Conservation (phyloP, 1,284 basidiomycete species). For the Tremellales sp. region DNA sequence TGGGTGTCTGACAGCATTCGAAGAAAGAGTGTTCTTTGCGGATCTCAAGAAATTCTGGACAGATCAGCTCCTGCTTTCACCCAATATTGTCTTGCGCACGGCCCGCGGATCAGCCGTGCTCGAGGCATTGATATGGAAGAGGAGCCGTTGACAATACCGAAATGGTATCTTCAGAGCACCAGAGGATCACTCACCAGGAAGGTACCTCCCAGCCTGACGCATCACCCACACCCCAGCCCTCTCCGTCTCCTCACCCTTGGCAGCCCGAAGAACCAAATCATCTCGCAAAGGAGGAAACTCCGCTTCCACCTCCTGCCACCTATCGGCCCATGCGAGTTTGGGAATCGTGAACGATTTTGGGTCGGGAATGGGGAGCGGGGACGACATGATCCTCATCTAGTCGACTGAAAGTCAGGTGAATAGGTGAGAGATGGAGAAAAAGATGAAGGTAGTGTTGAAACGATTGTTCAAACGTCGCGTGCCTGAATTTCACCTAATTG, state of each 20-base stretch:
- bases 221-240: conserved; percentile 98
- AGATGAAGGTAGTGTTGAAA: background rate
- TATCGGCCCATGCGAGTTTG: conserved; percentile 15
- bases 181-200: conserved; percentile 68
- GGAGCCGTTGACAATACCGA: too few relatives aligned
- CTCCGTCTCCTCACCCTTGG: conserved; percentile 79
- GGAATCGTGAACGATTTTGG: conserved; percentile 20
- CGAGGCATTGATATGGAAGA: too few relatives aligned
- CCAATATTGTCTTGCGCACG: too few relatives aligned
- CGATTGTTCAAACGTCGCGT: too few relatives aligned
- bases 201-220: conserved; percentile 94
- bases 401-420: background rate
- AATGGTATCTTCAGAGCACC: too few relatives aligned
- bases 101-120: too few relatives aligned
- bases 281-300: conserved; percentile 75
- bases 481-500: too few relatives aligned
- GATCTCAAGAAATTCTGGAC: conserved; percentile 75
- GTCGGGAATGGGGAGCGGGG: background rate
- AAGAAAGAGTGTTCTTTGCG: conserved; percentile 85
- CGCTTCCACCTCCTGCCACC: conserved; percentile 27
- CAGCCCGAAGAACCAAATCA: conserved; percentile 84
- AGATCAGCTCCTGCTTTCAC: too few relatives aligned
- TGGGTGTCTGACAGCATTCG: conserved; percentile 83
- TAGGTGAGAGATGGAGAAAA: background rate
- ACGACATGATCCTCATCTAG: background rate